These are phyloP conservation scores for Meyerozyma smithsonii DNA, from an alignment of 1,139 yeast species.

Conservation along the genomic window DNA sequence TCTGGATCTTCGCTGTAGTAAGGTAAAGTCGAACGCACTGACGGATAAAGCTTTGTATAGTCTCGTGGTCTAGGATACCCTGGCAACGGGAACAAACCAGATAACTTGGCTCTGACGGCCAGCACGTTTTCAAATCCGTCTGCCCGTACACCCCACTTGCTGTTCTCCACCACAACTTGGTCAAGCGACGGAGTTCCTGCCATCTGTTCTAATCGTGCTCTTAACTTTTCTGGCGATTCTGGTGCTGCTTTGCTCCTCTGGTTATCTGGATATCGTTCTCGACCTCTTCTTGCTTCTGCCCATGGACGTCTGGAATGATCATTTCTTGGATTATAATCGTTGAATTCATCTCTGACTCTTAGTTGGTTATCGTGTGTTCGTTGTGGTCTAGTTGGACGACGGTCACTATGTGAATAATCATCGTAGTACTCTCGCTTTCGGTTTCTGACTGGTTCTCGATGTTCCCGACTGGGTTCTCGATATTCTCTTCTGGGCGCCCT, in stretches of 20 bases:
- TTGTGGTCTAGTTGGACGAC: not conserved
- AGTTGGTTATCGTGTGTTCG: not conserved
- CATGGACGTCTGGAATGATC: not conserved
- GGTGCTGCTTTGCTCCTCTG: conserved; percentile 5
- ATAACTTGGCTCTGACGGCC: conserved; percentile 74
- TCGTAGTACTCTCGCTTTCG: not conserved
- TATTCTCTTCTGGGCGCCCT: conserved; percentile 1
- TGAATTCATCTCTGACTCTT: not conserved
- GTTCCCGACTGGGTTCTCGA: not conserved
- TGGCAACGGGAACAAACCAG: conserved; percentile 77
- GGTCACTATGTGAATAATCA: not conserved
- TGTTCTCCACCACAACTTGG: conserved; percentile 37
- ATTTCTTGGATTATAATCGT: not conserved
- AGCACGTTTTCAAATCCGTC: conserved; percentile 72
- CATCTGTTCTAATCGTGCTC: conserved; percentile 19
- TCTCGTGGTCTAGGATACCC: conserved; percentile 61
- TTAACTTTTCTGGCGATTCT: conserved; percentile 17
- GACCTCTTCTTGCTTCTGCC: conserved; percentile 3
- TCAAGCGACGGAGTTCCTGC: conserved; percentile 21
- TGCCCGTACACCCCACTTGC: conserved; percentile 75
- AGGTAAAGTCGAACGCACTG: conserved; percentile 33
- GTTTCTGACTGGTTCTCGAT: not conserved
- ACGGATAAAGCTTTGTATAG: conserved; percentile 49
- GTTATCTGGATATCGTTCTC: conserved; percentile 4
- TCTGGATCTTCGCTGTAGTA: conserved; percentile 37